phyloP scores from a whole-genome alignment of 495 filamentous ascomycete genomes.

The Glarea lozoyensis region DNA sequence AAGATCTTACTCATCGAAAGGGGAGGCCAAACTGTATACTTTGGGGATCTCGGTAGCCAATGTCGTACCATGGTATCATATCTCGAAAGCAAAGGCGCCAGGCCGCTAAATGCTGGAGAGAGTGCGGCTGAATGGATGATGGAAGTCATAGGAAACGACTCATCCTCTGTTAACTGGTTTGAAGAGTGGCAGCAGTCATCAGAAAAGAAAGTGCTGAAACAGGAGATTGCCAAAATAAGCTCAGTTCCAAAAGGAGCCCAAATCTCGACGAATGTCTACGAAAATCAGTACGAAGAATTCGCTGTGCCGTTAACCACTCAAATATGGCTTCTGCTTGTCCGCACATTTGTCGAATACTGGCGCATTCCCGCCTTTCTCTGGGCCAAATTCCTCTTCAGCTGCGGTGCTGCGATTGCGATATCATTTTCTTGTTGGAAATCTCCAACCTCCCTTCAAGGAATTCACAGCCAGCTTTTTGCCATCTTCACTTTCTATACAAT shows the following conservation, averaged over 20 bases:
- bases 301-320: conserved; percentile 51
- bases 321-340: conserved; percentile 41
- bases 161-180: conserved; percentile 69
- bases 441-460: conserved; percentile 58
- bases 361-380: conserved; percentile 62
- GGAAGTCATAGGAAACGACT: conserved; percentile 72
- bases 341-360: conserved; percentile 52
- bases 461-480: conserved; percentile 78
- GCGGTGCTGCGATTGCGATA: conserved; percentile 78
- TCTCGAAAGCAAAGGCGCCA: conserved; percentile 55
- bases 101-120: conserved; percentile 48
- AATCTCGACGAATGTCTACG: conserved; percentile 20
- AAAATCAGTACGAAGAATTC: conserved; percentile 39
- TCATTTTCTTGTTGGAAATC: conserved; percentile 78
- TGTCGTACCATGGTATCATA: conserved; percentile 52
- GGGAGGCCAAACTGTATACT: conserved; percentile 67
- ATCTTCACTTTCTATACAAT: conserved; percentile 71
- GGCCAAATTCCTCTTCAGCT: conserved; percentile 69
- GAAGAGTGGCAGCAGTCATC: conserved; percentile 57
- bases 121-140: conserved; percentile 76
- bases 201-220: conserved; percentile 36
- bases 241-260: conserved; percentile 41
- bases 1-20: conserved; percentile 58
- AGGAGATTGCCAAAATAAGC: conserved; percentile 53
- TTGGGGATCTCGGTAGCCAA: conserved; percentile 62